Conservation (phyloP, 495 filamentous ascomycete genomes). For the Usnea hakonensis region DNA sequence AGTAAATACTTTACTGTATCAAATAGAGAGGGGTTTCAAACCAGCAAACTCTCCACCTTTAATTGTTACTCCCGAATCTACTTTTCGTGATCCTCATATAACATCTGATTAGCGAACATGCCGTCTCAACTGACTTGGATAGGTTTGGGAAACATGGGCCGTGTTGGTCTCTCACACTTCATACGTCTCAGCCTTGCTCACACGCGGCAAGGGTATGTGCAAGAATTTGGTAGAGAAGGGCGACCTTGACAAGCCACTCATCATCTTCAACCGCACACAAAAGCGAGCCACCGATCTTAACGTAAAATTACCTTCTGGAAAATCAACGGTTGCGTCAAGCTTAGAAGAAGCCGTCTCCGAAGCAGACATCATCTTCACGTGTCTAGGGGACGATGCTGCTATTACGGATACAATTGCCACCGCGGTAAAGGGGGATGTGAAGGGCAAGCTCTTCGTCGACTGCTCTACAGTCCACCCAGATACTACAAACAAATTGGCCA, state of each 20-base stretch:
- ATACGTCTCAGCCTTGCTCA: not conserved
- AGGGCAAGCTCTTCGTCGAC: slow-evolving; percentile 70
- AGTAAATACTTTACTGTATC: no score
- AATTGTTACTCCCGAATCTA: not conserved
- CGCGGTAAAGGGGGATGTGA: slow-evolving; percentile 40
- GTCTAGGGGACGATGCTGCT: slow-evolving; percentile 71
- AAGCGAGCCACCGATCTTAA: slow-evolving; percentile 51
- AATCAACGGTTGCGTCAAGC: slow-evolving; percentile 51
- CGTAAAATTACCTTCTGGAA: slow-evolving; percentile 44
- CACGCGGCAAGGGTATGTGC: slow-evolving; percentile 61
- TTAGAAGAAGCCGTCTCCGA: slow-evolving; percentile 57
- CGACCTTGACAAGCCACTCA: slow-evolving; percentile 56
- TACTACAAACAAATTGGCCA: slow-evolving; percentile 58
- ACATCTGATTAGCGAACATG: slow-evolving; percentile 34
- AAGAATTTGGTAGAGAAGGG: slow-evolving; percentile 77
- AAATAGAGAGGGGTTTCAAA: no score
- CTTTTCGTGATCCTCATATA: not conserved
- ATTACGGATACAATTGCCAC: slow-evolving; percentile 45
- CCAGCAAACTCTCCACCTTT: not conserved
- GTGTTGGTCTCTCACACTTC: slow-evolving; percentile 46
- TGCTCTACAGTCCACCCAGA: slow-evolving; percentile 86
- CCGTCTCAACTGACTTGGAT: slow-evolving; percentile 68
- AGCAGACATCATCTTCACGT: slow-evolving; percentile 76
- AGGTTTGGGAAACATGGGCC: slow-evolving; percentile 86
- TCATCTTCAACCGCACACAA: slow-evolving; percentile 73